Base-by-base conservation (phyloP, 2,329 filamentous ascomycete species). In the Sclerotinia glacialis region DNA sequence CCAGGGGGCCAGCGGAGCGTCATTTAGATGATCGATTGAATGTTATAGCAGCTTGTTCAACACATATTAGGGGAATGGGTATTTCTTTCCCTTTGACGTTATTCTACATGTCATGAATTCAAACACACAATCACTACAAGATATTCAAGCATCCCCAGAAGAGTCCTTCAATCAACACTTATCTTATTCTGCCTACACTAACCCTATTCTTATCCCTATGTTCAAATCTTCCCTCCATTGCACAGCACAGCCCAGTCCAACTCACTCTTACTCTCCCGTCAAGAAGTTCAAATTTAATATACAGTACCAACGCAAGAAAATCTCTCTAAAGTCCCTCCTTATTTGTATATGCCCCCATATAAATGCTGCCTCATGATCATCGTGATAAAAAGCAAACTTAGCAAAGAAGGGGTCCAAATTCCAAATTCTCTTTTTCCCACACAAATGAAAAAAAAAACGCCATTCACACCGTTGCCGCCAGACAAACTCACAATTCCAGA, bases 311-410 rank as follows among this genome's bases (percentile, higher is more conserved):
- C 58, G 44, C 44, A 61, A 61, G 31, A 61, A 61, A 61, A 63
- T 64, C 28, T 64, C 16, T 64, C 49, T 64, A 64, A 64, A 56
- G 49, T 54, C 40, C 61, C n/a, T 54, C 50, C 61, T 26, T 64
- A 64, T 64, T 18, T 64, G 31, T 61, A 61, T 61, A 61, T 61
- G 44, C 58, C 44, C 31, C 58, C 44, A 61, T 61, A 49, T 61
- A 61, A 64, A 64, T 56, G 37, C 61, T 64, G n/a, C 50, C 34
- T 64, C 61, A 55, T 64, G 31, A 64, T 56, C 61, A 64, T 64
- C 61, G 52, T 64, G 52, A 64, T 64, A 64, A 64, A 56, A 61
- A 54, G 26, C 50, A 64, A 64, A 64, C 37, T 40, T 40, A 40
- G 12, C 37, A 40, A 37, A 60, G 40, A 60, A 47, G 56, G 42